These are phyloP conservation scores for Rhodotorula babjevae DNA, from an alignment of 768 basidiomycete species.

Conservation along the genomic window DNA sequence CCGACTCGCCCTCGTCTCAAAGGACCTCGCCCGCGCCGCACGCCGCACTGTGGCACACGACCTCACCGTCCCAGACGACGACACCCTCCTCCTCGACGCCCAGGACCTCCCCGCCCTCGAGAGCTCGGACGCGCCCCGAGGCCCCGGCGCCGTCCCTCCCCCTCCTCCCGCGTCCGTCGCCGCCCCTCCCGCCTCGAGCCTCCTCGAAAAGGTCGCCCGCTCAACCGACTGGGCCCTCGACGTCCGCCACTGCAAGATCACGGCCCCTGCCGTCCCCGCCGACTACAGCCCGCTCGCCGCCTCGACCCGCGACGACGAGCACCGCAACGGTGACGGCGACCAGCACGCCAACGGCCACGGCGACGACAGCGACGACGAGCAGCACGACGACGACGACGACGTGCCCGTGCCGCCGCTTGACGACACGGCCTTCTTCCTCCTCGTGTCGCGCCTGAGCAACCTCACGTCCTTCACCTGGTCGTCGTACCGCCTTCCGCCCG, in stretches of 20 bases:
- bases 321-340: neutral
- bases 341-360: neutral
- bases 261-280: neutral
- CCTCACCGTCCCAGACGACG: conserved; percentile 23
- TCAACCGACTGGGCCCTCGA: neutral
- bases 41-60: neutral
- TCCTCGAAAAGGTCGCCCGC: neutral
- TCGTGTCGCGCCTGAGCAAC: conserved; percentile 11
- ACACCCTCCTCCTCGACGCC: conserved; percentile 9
- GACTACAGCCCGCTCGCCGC: neutral
- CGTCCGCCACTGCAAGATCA: neutral
- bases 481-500: conserved; percentile 20
- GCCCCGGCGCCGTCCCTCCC: neutral
- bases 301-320: neutral
- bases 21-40: neutral
- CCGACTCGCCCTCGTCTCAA: neutral
- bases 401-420: conserved; percentile 9
- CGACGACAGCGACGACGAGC: neutral
- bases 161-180: too few species aligned
- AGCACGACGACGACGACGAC: neutral
- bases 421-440: conserved; percentile 1
- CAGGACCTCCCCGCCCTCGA: neutral
- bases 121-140: neutral
- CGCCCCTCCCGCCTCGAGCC: neutral
- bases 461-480: conserved; percentile 27